Percentiles rank a stretch among this genome's conserved stretches.
Conservation (phyloP, 352 stramenopile genomes). For the Blastocystis sp. region DNA sequence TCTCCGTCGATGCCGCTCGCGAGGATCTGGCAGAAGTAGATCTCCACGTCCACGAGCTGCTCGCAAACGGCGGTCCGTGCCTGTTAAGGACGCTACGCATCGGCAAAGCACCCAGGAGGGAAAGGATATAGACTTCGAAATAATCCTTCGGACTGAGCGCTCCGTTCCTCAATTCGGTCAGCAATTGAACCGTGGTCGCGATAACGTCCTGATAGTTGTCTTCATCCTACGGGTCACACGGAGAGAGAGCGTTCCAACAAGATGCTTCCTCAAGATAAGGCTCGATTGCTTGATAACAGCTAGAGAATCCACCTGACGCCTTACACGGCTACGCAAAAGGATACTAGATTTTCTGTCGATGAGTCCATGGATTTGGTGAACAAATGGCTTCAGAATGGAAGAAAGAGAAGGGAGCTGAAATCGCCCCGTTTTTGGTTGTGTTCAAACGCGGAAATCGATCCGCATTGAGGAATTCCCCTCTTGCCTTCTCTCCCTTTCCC, state of each 20-base stretch:
- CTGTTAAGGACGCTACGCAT: not conserved
- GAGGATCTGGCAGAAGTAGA: constrained; percentile 87
- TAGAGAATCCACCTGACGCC: constrained; percentile 48
- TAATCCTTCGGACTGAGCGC: constrained; percentile 97
- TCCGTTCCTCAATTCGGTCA: constrained; percentile 84
- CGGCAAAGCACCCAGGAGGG: constrained; percentile 58
- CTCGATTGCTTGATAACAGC: constrained; percentile 56
- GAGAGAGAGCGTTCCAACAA: not conserved
- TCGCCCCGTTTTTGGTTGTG: not conserved
- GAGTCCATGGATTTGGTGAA: not conserved
- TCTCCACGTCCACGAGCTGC: constrained; percentile 91
- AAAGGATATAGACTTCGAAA: constrained; percentile 94
- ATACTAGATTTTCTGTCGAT: constrained; percentile 70
- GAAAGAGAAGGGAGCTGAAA: not conserved
- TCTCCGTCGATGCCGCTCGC: constrained; percentile 83
- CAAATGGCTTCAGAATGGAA: not conserved
- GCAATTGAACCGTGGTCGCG: constrained; percentile 83
- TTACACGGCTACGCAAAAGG: not conserved
- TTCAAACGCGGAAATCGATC: not conserved
- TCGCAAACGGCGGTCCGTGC: constrained; percentile 81
- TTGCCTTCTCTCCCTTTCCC: not conserved
- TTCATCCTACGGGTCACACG: constrained; percentile 72
- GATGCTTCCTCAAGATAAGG: constrained; percentile 44
- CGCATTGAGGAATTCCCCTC: not conserved
- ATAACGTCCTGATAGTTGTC: constrained; percentile 82